Percentiles rank a stretch among this genome's conserved stretches.
These are phyloP conservation scores for Fremontodendron californicum DNA, from an alignment of 345 rosid species.

Conservation along the genomic window DNA sequence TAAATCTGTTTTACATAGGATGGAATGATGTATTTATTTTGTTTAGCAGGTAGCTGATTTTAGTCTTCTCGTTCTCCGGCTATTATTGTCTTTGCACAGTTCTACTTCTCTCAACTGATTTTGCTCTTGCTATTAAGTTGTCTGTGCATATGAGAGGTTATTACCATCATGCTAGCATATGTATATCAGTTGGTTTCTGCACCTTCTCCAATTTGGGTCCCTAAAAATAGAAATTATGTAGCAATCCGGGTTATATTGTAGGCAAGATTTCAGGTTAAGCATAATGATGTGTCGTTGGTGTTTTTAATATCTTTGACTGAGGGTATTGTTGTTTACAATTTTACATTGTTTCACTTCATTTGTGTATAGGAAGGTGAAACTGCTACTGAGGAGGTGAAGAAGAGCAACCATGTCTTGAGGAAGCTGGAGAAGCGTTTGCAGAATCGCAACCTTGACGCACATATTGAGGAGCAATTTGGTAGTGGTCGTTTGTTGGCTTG, in stretches of 20 bases:
- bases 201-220: background rate
- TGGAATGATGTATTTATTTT: too few species aligned
- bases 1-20: background rate
- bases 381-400: background rate
- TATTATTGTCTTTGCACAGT: background rate
- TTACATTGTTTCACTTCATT: background rate
- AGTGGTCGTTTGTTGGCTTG: slow-evolving; percentile 1
- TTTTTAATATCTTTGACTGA: background rate
- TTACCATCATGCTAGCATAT: background rate
- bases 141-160: background rate
- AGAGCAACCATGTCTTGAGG: background rate
- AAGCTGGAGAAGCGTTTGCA: slow-evolving; percentile 2
- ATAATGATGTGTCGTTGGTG: background rate
- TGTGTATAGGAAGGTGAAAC: slow-evolving; percentile 1
- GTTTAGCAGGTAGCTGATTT: too few species aligned
- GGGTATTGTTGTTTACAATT: background rate
- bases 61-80: too few species aligned
- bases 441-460: background rate
- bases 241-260: background rate
- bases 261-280: background rate
- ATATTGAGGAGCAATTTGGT: background rate
- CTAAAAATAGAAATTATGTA: background rate
- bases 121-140: background rate
- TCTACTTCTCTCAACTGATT: background rate
- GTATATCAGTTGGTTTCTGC: background rate